A percentile compares a stretch with the other conserved stretches of the same genome.
Evolutionary conservation across 257 asterid genomes (phyloP).

Genomic region (Thymus quinquecostatus): DNA sequence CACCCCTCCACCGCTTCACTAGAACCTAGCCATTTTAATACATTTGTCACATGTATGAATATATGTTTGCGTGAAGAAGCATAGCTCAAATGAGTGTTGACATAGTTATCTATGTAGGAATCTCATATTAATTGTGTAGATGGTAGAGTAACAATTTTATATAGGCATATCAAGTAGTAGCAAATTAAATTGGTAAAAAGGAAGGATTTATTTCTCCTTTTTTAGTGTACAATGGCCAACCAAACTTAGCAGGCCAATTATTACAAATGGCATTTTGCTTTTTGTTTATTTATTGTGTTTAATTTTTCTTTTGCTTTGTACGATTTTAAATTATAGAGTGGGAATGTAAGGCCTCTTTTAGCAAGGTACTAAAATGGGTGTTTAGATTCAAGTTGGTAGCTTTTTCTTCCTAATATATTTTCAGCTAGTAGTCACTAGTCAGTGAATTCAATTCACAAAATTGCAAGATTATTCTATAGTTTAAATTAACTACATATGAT

Average conservation of each 20-base stretch:
- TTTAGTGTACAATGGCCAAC: constrained; percentile 29
- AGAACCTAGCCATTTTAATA: too few species aligned
- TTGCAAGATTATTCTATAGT: too few species aligned
- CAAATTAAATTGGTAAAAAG: constrained; percentile 7
- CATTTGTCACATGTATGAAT: too few species aligned
- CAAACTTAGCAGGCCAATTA: constrained; percentile 24
- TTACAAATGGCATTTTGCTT: constrained; percentile 25
- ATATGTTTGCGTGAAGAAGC: neutral
- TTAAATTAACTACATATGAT: too few species aligned
- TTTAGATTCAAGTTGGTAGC: too few species aligned
- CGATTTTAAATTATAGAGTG: neutral
- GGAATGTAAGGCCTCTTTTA: neutral
- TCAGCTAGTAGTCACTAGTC: too few species aligned
- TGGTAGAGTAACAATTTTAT: neutral
- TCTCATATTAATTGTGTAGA: neutral
- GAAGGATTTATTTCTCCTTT: constrained; percentile 20
- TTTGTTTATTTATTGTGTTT: neutral
- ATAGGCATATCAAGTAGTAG: neutral
- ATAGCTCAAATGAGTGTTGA: neutral
- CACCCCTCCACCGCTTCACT: too few species aligned
- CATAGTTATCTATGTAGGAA: neutral
- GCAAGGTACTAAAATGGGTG: too few species aligned
- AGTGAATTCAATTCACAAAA: too few species aligned
- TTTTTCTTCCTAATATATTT: too few species aligned
- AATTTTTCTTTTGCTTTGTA: neutral